Conservation (phyloP, 140 eudicot genomes). For the Bidens hawaiensis region DNA sequence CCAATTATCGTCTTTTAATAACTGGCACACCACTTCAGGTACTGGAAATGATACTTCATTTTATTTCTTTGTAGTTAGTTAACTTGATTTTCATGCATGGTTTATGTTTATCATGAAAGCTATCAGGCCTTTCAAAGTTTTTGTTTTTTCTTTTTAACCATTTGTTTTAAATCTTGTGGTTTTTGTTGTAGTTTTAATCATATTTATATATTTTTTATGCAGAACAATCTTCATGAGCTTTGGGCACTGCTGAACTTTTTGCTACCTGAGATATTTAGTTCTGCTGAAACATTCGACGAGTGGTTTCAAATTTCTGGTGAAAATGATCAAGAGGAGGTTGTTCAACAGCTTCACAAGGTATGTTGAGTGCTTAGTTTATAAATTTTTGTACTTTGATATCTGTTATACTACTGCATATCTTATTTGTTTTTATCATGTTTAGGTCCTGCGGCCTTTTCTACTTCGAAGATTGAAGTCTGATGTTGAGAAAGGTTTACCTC, state of each 20-base stretch:
- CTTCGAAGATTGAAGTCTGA: conserved; percentile 96
- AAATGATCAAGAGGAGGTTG: conserved; percentile 96
- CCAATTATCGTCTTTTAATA: conserved; percentile 90
- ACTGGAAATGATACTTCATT: not conserved
- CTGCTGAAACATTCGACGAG: conserved; percentile 97
- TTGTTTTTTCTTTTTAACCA: not conserved
- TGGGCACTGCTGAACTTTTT: conserved; percentile 97
- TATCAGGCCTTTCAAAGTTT: not conserved
- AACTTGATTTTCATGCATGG: not conserved
- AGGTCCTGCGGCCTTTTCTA: conserved; percentile 94
- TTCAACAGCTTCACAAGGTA: conserved; percentile 99
- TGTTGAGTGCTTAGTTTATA: not conserved
- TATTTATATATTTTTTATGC: conserved; percentile 28
- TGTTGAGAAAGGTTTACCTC: conserved; percentile 99
- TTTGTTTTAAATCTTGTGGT: not conserved
- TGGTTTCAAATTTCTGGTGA: conserved; percentile 99
- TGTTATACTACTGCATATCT: not conserved
- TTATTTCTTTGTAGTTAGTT: not conserved
- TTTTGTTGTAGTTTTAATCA: too few relatives aligned
- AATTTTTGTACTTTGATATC: not conserved
- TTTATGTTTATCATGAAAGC: not conserved
- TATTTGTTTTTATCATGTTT: not conserved
- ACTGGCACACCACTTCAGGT: conserved; percentile 99
- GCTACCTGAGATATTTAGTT: conserved; percentile 98
- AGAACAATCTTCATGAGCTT: conserved; percentile 99